Evolutionary conservation across 345 rosid genomes (phyloP).

Genomic region (Eucalyptus sideroxylon): DNA sequence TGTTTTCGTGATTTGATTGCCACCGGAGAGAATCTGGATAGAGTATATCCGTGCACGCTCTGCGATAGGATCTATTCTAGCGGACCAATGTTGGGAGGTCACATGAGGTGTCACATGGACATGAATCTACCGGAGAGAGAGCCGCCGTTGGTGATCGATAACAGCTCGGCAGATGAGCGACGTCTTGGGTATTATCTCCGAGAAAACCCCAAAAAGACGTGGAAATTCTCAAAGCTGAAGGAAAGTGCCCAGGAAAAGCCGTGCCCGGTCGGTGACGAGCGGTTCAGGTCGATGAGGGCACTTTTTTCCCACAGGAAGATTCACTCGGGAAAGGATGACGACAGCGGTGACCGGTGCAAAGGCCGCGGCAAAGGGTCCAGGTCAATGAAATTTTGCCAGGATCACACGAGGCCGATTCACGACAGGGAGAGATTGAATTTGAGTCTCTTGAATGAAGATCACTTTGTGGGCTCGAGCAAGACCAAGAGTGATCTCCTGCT

Average conservation of each 20-base stretch:
- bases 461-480: neutral
- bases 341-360: conserved; percentile 14
- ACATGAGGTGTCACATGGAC: conserved; percentile 11
- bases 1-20: neutral
- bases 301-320: conserved; percentile 43
- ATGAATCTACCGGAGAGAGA: neutral
- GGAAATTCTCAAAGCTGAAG: conserved; percentile 12
- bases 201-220: conserved; percentile 62
- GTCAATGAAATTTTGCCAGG: conserved; percentile 8
- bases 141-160: neutral
- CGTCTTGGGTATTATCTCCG: conserved; percentile 26
- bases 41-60: conserved; percentile 6
- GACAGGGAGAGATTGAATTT: neutral
- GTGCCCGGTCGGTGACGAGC: conserved; percentile 19
- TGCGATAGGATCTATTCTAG: conserved; percentile 14
- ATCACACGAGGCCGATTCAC: neutral
- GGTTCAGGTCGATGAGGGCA: conserved; percentile 21
- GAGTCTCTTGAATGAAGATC: neutral
- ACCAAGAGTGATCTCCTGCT: neutral
- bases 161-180: neutral
- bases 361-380: conserved; percentile 38
- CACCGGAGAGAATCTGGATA: neutral
- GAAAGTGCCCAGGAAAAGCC: neutral
- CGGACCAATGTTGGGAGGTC: conserved; percentile 16
- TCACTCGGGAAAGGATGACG: conserved; percentile 21